Conservation (phyloP, 331 rosid species). For the Rhamnella rubrinervis region DNA sequence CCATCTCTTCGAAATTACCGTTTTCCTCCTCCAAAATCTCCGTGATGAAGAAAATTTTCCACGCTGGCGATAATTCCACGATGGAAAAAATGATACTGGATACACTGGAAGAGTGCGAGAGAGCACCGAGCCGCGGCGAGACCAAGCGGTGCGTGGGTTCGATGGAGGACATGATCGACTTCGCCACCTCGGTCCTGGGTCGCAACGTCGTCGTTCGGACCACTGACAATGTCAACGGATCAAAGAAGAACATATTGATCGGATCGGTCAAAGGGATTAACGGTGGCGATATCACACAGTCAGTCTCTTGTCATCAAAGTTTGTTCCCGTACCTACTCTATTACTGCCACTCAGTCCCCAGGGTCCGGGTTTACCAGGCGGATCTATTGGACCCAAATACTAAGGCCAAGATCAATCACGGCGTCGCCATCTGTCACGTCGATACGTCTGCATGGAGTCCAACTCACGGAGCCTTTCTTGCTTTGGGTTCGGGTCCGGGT, state of each 20-base stretch:
- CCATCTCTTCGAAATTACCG: constrained; percentile 67
- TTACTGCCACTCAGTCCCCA: constrained; percentile 94
- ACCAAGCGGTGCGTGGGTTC: constrained; percentile 89
- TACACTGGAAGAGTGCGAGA: constrained; percentile 72
- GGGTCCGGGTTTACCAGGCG: constrained; percentile 89
- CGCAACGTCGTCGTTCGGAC: constrained; percentile 67
- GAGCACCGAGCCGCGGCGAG: constrained; percentile 69
- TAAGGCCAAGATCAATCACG: constrained; percentile 68
- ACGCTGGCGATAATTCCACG: constrained; percentile 68
- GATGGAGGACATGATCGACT: constrained; percentile 89
- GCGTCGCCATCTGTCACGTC: constrained; percentile 86
- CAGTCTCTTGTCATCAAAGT: constrained; percentile 97
- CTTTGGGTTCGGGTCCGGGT: constrained; percentile 84
- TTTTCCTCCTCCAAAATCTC: constrained; percentile 62
- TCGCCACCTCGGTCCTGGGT: constrained; percentile 75
- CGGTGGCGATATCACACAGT: constrained; percentile 76
- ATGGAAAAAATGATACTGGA: constrained; percentile 73
- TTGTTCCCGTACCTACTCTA: constrained; percentile 82
- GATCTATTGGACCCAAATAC: constrained; percentile 69
- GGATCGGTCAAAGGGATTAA: constrained; percentile 64
- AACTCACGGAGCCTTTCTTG: constrained; percentile 72
- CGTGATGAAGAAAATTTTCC: constrained; percentile 60
- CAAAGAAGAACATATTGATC: constrained; percentile 53
- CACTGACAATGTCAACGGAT: constrained; percentile 63
- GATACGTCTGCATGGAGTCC: constrained; percentile 93